Evolutionary conservation across 2,329 filamentous ascomycete species (phyloP).

Genomic region (Aspergillus ustus): DNA sequence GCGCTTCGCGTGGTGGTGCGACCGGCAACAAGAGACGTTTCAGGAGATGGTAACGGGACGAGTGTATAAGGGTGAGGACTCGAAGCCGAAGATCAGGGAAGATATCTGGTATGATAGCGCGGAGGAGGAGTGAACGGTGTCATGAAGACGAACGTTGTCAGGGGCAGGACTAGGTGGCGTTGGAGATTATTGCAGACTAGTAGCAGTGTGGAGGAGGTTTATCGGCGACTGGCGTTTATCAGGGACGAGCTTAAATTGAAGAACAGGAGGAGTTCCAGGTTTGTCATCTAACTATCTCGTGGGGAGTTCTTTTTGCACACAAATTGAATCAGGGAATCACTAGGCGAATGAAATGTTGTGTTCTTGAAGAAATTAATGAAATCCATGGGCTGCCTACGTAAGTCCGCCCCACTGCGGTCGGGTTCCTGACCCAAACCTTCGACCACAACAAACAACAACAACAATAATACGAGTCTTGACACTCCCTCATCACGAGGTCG

Average conservation of each 20-base stretch:
- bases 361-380: not conserved
- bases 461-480: not conserved
- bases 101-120: slow-evolving; percentile 13
- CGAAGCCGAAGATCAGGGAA: not conserved
- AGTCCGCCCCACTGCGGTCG: slow-evolving; percentile 4
- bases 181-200: not conserved
- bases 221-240: not conserved
- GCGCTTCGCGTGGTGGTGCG: slow-evolving; percentile 15
- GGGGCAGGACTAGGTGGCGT: not conserved
- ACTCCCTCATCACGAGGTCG: not conserved
- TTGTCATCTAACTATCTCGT: not conserved
- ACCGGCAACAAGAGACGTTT: slow-evolving; percentile 6
- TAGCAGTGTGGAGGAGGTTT: not conserved
- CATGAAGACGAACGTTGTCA: not conserved
- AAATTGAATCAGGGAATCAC: not conserved
- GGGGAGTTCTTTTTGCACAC: not conserved
- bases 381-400: not conserved
- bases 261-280: not conserved
- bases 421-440: slow-evolving; percentile 10
- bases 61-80: not conserved
- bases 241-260: not conserved
- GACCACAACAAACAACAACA: slow-evolving; percentile 1
- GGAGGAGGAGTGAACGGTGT: not conserved
- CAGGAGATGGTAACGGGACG: slow-evolving; percentile 10
- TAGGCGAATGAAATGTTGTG: not conserved